Evolutionary conservation across 768 basidiomycete species (phyloP).

Genomic region (Boletus rubescentipes): DNA sequence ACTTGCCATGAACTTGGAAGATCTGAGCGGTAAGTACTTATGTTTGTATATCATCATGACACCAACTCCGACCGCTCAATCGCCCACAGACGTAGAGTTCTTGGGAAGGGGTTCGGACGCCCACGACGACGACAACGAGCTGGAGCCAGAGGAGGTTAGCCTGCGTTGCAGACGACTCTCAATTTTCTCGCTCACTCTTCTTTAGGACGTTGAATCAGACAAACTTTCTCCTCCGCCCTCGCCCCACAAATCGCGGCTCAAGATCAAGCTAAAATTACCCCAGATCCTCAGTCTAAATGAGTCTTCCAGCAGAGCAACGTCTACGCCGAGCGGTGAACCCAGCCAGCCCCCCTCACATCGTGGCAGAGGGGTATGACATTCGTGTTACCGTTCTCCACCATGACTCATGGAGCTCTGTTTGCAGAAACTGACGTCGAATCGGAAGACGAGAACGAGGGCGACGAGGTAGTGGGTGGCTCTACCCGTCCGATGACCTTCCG

Average conservation of each 20-base stretch:
- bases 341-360: constrained; percentile 27
- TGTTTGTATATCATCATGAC: background rate
- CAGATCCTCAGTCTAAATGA: constrained; percentile 33
- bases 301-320: constrained; percentile 29
- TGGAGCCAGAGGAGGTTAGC: constrained; percentile 13
- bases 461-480: constrained; percentile 38
- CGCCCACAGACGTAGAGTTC: constrained; percentile 23
- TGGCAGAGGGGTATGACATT: constrained; percentile 19
- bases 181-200: background rate
- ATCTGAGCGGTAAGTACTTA: constrained; percentile 1
- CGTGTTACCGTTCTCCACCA: background rate
- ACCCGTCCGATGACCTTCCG: constrained; percentile 51
- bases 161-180: too few species aligned
- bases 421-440: constrained; percentile 44
- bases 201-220: constrained; percentile 35
- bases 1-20: background rate
- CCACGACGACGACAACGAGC: constrained; percentile 24
- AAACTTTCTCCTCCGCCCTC: constrained; percentile 34
- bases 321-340: constrained; percentile 22
- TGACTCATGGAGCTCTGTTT: background rate
- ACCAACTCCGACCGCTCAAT: constrained; percentile 1
- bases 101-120: constrained; percentile 31
- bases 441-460: constrained; percentile 38
- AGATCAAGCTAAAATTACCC: constrained; percentile 62
- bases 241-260: constrained; percentile 45